Evolutionary conservation across 208 protist species (phyloP).

Genomic region (Trypanosoma mega): DNA sequence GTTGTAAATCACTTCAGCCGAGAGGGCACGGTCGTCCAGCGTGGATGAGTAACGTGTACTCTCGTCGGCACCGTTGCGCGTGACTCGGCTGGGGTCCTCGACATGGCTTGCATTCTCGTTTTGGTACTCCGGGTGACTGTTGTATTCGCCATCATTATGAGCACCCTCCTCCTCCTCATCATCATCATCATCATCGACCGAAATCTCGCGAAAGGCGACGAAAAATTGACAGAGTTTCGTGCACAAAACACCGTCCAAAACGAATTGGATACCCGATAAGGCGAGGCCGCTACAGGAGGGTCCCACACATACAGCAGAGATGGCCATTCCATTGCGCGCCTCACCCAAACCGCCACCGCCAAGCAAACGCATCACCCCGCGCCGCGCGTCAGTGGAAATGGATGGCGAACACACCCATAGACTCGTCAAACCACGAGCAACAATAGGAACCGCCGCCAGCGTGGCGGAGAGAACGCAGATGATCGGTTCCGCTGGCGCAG

Average conservation of each 20-base stretch:
- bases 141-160: neutral
- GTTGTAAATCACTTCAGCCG: slow-evolving; percentile 18
- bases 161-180: neutral
- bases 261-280: slow-evolving; percentile 16
- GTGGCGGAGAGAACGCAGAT: slow-evolving; percentile 8
- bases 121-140: neutral
- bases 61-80: too few relatives aligned
- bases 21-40: slow-evolving; percentile 11
- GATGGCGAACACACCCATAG: slow-evolving; percentile 16
- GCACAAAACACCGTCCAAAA: neutral
- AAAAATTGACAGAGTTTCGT: slow-evolving; percentile 15
- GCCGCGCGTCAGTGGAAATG: slow-evolving; percentile 2
- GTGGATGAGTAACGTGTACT: neutral
- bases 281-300: slow-evolving; percentile 8
- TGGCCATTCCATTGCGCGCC: slow-evolving; percentile 3
- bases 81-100: too few relatives aligned
- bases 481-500: slow-evolving; percentile 8
- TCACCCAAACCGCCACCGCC: neutral
- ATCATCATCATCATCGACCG: slow-evolving; percentile 8
- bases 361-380: slow-evolving; percentile 9
- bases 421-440: slow-evolving; percentile 5
- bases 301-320: slow-evolving; percentile 18
- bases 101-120: too few relatives aligned
- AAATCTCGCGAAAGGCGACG: slow-evolving; percentile 15
- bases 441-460: slow-evolving; percentile 8